These are phyloP conservation scores for Cornus kousa DNA, from an alignment of 148 eudicot genomes.

Conservation along the genomic window DNA sequence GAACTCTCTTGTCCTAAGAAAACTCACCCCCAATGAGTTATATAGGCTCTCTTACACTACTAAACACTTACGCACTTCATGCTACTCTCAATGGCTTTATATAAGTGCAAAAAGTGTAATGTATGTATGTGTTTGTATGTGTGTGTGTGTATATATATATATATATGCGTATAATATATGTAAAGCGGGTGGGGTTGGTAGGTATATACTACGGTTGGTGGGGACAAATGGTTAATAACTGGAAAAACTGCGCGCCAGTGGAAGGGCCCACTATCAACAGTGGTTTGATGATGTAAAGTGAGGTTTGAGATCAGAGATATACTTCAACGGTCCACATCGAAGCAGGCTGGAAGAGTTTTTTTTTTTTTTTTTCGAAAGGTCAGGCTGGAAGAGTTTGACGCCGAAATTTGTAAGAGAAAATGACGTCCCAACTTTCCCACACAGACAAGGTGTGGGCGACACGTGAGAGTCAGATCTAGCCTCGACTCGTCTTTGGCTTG, in stretches of 20 bases:
- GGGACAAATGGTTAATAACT: neutral
- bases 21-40: neutral
- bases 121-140: neutral
- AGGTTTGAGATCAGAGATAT: too few relatives aligned
- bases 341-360: too few relatives aligned
- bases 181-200: neutral
- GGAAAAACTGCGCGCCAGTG: constrained; percentile 10
- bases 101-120: neutral
- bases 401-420: too few relatives aligned
- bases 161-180: neutral
- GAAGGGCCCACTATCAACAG: too few relatives aligned
- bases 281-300: neutral
- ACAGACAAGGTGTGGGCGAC: too few relatives aligned
- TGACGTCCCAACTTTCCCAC: too few relatives aligned
- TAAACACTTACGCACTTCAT: neutral
- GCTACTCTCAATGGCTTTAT: neutral
- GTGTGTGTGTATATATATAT: neutral
- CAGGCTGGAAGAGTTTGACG: too few relatives aligned
- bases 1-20: neutral
- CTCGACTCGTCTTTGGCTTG: too few relatives aligned
- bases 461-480: too few relatives aligned
- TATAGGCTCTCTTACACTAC: too few relatives aligned
- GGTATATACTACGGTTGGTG: neutral
- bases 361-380: too few relatives aligned
- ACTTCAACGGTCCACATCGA: too few relatives aligned